Evolutionary conservation across 2,329 filamentous ascomycete genomes (phyloP).

Genomic region (Ramularia endophylla): DNA sequence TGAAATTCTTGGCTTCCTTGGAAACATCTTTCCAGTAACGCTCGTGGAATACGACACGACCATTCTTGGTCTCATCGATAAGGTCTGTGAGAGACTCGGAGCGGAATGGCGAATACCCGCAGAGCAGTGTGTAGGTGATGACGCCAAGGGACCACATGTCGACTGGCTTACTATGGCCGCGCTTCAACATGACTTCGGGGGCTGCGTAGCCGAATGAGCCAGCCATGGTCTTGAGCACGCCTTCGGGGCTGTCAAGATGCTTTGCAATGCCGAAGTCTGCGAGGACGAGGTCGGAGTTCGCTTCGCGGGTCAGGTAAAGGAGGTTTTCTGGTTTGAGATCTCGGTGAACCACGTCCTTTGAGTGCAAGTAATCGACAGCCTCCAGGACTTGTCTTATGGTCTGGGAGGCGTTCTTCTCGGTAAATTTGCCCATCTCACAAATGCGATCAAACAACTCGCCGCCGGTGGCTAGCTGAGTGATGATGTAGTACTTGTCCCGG

Average conservation of each 20-base stretch:
- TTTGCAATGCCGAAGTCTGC: constrained; percentile 99
- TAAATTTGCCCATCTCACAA: constrained; percentile 96
- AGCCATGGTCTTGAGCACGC: constrained; percentile 96
- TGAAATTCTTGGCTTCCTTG: constrained; percentile 91
- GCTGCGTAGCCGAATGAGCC: constrained; percentile 97
- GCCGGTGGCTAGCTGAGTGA: constrained; percentile 91
- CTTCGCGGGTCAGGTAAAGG: constrained; percentile 75
- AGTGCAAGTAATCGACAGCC: constrained; percentile 90
- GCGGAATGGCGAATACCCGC: constrained; percentile 96
- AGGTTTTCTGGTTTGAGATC: constrained; percentile 98
- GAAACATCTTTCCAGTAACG: constrained; percentile 99
- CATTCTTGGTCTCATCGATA: constrained; percentile 86
- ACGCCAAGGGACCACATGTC: constrained; percentile 99
- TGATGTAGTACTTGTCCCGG: constrained; percentile 99
- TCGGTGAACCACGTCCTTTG: constrained; percentile 92
- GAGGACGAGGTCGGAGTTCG: constrained; percentile 79
- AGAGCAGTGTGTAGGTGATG: constrained; percentile 96
- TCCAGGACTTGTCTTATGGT: constrained; percentile 91
- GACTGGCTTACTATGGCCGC: constrained; percentile 94
- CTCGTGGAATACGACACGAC: constrained; percentile 87
- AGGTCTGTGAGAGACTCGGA: constrained; percentile 89
- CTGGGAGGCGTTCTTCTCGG: constrained; percentile 93
- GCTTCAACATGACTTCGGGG: constrained; percentile 96
- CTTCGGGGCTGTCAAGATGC: constrained; percentile 85
- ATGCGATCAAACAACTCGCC: constrained; percentile 98